phyloP scores from a whole-genome alignment of 306 rosid genomes.

The Coriaria nepalensis region DNA sequence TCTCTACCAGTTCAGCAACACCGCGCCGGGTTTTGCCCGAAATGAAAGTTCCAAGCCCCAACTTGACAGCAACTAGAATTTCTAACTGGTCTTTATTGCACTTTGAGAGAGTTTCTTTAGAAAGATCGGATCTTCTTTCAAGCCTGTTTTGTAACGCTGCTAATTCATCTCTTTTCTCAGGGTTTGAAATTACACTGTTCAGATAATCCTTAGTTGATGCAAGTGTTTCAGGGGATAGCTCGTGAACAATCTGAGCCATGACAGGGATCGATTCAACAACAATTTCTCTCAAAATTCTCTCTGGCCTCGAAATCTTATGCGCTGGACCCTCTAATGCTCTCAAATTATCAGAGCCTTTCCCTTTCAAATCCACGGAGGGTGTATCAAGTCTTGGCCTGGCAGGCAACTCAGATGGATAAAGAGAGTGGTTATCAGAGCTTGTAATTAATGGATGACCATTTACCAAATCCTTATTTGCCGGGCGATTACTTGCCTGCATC shows the following conservation, averaged over 20 bases:
- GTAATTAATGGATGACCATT: conserved; percentile 40
- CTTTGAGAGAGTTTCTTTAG: conserved; percentile 64
- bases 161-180: conserved; percentile 71
- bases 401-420: conserved; percentile 83
- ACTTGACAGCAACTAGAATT: conserved; percentile 58
- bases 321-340: conserved; percentile 38
- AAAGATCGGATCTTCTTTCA: conserved; percentile 67
- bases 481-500: conserved; percentile 40
- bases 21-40: conserved; percentile 37
- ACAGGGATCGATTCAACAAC: conserved; percentile 44
- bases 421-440: conserved; percentile 72
- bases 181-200: conserved; percentile 48
- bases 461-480: conserved; percentile 19
- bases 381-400: conserved; percentile 68
- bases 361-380: conserved; percentile 67
- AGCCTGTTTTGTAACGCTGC: conserved; percentile 51
- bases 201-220: conserved; percentile 45
- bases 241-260: conserved; percentile 51
- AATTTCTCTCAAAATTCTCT: conserved; percentile 52
- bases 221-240: conserved; percentile 52
- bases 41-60: conserved; percentile 62
- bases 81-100: conserved; percentile 61
- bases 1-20: conserved; percentile 48
- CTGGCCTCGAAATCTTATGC: conserved; percentile 45
- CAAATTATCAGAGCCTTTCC: conserved; percentile 65